A percentile compares a stretch with the other conserved stretches of the same genome.
phyloP scores from a whole-genome alignment of 225 moss, liverwort and hornwort genomes.

The Marchantia paleacea region DNA sequence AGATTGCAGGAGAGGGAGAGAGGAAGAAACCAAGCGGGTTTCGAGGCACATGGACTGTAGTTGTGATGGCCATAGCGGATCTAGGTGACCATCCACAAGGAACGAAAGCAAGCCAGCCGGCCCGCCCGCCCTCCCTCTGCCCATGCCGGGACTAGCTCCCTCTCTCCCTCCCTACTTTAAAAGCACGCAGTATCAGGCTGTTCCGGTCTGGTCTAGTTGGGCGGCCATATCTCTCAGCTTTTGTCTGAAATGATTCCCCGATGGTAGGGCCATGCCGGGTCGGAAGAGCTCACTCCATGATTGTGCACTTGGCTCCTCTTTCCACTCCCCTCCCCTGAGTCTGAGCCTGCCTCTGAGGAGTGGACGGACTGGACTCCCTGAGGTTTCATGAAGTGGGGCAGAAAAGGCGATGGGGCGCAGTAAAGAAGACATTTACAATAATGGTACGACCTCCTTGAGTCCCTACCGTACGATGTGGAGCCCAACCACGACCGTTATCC shows the following conservation, averaged over 20 bases:
- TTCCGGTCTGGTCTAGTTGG: background rate
- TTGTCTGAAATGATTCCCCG: background rate
- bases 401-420: background rate
- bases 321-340: background rate
- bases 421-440: background rate
- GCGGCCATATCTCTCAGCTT: background rate
- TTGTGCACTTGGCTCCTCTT: background rate
- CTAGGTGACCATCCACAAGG: background rate
- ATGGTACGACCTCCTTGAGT: background rate
- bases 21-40: background rate
- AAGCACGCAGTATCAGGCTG: background rate
- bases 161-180: background rate
- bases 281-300: conserved; percentile 8
- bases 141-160: background rate
- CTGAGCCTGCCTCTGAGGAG: too few relatives aligned
- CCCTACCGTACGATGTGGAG: background rate
- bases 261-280: conserved; percentile 7
- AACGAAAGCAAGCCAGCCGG: background rate
- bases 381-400: conserved; percentile 3
- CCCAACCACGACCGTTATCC: conserved; percentile 1
- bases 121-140: background rate
- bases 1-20: background rate
- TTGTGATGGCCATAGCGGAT: background rate
- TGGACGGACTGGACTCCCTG: background rate
- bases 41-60: conserved; percentile 3